phyloP scores from a whole-genome alignment of 805 yeast genomes.

The Metschnikowia orientalis region DNA sequence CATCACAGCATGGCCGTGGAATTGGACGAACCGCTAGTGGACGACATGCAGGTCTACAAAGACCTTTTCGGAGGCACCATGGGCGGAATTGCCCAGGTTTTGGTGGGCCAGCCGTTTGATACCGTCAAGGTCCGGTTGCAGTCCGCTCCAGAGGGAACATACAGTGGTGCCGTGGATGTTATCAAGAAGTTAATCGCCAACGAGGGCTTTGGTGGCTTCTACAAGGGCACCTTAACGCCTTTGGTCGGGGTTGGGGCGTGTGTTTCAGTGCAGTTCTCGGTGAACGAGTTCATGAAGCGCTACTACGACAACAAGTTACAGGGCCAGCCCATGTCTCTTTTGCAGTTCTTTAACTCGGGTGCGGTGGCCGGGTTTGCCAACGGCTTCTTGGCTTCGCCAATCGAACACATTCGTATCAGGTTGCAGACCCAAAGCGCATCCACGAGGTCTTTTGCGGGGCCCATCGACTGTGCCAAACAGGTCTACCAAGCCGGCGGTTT shows the following conservation, averaged over 20 bases:
- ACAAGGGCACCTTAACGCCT: conserved; percentile 45
- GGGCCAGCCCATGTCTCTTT: conserved; percentile 44
- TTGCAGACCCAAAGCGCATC: conserved; percentile 78
- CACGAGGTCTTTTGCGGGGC: conserved; percentile 59
- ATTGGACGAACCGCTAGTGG: conserved; percentile 39
- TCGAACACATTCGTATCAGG: conserved; percentile 91
- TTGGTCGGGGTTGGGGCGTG: conserved; percentile 79
- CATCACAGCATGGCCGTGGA: conserved; percentile 46
- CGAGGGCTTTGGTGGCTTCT: conserved; percentile 40
- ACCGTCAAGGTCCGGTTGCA: conserved; percentile 92
- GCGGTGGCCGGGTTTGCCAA: conserved; percentile 90
- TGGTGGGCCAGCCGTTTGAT: conserved; percentile 95
- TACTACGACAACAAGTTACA: conserved; percentile 48
- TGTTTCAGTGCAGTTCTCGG: conserved; percentile 94
- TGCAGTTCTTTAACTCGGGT: conserved; percentile 80
- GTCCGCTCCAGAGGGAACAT: conserved; percentile 74
- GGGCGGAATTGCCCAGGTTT: conserved; percentile 94
- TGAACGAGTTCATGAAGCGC: conserved; percentile 91
- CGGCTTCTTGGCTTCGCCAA: conserved; percentile 85
- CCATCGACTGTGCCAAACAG: conserved; percentile 63
- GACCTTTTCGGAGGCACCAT: conserved; percentile 88
- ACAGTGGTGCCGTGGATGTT: conserved; percentile 72
- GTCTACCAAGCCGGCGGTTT: conserved; percentile 52
- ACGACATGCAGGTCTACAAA: conserved; percentile 50
- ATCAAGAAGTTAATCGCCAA: conserved; percentile 57